Base-by-base conservation (phyloP, 2,329 filamentous ascomycete species). In the Orbilia quercus region DNA sequence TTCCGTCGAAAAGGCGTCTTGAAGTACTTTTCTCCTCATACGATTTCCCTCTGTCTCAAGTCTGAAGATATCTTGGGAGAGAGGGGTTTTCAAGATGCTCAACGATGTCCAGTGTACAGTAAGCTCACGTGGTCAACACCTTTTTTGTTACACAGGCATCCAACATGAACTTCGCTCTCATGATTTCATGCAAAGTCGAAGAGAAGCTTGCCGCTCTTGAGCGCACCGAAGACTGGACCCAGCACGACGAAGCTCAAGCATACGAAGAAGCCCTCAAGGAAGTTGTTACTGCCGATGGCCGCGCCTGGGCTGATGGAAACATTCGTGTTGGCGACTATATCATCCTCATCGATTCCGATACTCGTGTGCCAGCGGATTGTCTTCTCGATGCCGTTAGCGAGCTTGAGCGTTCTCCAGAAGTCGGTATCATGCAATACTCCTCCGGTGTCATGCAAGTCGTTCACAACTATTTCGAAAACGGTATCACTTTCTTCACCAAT, bases 311-410 rank as follows among this genome's bases (percentile, higher is more conserved):
- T 16, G 91, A 92, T 79, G 92, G 91, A 74, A 92, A 95, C 80
- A 89, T 96, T 76, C 90, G 91, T 57, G 84, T 96, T 20, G 92
- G 92, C 64, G 91, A 96, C 81, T 93, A 92, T 80, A 91, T 93
- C 71, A 82, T 91, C 31, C 82, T 93, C 71, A 90, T 92, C 78
- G 90, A 92, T 81, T 92, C 90, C 1, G 90, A 92, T 80, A 92
- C 90, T 28, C 89, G 90, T 80, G 90, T 92, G 1, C 91, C 91
- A 0, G 82, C 84, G 40, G 91, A 93, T 80, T 94, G 91, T 78
- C 83, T 94, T 72, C 84, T 93, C 4, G 90, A 93, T 78, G 90
- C 90, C 44, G 90, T 91, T 50, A 91, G 88, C 54, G 91, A 94
- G 78, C 91, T 93, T 90, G 89, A 92, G 78, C 88, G 89, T 78